Conservation (phyloP, 768 basidiomycete genomes). For the Cystofilobasidium ferigula region DNA sequence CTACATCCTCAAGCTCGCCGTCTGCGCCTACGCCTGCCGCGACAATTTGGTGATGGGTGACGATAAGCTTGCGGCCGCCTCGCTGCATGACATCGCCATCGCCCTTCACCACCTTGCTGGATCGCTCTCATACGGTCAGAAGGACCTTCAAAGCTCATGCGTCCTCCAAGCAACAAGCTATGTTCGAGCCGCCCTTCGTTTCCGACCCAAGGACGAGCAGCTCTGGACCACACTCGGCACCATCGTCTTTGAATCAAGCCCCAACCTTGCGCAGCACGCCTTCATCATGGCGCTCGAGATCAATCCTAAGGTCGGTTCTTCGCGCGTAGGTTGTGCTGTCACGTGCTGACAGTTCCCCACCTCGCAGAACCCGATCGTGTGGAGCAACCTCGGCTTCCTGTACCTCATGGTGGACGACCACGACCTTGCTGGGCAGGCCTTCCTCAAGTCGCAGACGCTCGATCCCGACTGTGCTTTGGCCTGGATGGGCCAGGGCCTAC, state of each 20-base stretch:
- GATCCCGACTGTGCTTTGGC: constrained; percentile 80
- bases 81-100: constrained; percentile 64
- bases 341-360: background rate
- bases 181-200: constrained; percentile 42
- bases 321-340: background rate
- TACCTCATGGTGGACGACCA: constrained; percentile 68
- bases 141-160: constrained; percentile 53
- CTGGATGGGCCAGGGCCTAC: constrained; percentile 69
- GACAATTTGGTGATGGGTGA: constrained; percentile 37
- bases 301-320: constrained; percentile 57
- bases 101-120: constrained; percentile 48
- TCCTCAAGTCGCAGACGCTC: constrained; percentile 75
- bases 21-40: constrained; percentile 37
- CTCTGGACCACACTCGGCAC: constrained; percentile 80
- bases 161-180: constrained; percentile 11
- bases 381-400: constrained; percentile 80
- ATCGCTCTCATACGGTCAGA: constrained; percentile 35
- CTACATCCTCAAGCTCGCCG: constrained; percentile 31
- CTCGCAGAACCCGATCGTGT: constrained; percentile 55
- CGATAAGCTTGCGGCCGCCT: constrained; percentile 46
- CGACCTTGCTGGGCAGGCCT: constrained; percentile 72
- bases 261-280: constrained; percentile 75
- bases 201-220: constrained; percentile 56
- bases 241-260: constrained; percentile 54
- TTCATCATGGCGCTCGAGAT: constrained; percentile 80